These are phyloP conservation scores for Protomyces macrosporus DNA, from an alignment of 1,139 yeast species.

Conservation along the genomic window DNA sequence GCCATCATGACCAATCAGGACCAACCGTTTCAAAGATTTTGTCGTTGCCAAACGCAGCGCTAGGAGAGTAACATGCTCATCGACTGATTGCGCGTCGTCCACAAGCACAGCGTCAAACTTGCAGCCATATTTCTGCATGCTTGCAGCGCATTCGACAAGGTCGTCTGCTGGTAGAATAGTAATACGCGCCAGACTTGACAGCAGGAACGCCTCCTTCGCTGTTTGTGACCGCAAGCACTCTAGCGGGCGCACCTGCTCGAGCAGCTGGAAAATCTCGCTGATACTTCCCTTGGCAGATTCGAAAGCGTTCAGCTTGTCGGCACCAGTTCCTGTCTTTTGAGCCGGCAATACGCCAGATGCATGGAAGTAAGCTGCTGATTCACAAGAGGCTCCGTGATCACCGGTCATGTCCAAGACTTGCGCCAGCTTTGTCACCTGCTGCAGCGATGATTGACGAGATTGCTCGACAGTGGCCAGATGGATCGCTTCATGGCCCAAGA, in stretches of 20 bases:
- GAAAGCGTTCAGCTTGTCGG: background rate
- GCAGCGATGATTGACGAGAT: slow-evolving; percentile 35
- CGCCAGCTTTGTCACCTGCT: slow-evolving; percentile 41
- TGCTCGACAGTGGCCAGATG: slow-evolving; percentile 34
- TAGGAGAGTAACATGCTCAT: slow-evolving; percentile 39
- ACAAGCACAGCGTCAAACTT: slow-evolving; percentile 38
- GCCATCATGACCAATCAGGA: slow-evolving; percentile 40
- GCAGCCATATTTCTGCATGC: slow-evolving; percentile 33
- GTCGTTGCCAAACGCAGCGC: slow-evolving; percentile 34
- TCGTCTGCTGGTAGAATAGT: slow-evolving; percentile 39
- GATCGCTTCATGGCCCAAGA: slow-evolving; percentile 22
- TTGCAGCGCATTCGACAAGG: slow-evolving; percentile 32
- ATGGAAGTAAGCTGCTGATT: slow-evolving; percentile 44
- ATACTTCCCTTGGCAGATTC: slow-evolving; percentile 31
- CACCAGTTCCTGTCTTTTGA: slow-evolving; percentile 37
- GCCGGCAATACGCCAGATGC: slow-evolving; percentile 37
- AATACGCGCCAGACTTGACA: slow-evolving; percentile 37
- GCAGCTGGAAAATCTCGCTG: slow-evolving; percentile 36
- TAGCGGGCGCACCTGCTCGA: slow-evolving; percentile 40
- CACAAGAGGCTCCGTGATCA: slow-evolving; percentile 45
- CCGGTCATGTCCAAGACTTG: slow-evolving; percentile 41
- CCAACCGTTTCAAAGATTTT: slow-evolving; percentile 34
- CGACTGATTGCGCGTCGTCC: slow-evolving; percentile 40
- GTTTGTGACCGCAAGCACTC: slow-evolving; percentile 34
- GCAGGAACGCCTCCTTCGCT: slow-evolving; percentile 35